phyloP scores from a whole-genome alignment of 257 asterid species.

The Ajuga chamaepitys region DNA sequence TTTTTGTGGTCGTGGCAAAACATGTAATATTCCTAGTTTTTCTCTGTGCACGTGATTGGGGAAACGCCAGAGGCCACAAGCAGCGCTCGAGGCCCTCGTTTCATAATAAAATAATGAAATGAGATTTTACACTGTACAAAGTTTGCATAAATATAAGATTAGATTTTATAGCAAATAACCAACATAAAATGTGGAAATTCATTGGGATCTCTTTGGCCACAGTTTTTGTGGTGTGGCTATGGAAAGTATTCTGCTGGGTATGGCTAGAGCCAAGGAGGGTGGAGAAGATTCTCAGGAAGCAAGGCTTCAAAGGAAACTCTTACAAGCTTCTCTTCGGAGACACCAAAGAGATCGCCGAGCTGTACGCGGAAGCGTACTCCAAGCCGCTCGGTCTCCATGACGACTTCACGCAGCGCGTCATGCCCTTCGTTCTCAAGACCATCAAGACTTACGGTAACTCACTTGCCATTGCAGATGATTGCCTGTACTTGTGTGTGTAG shows the following conservation, averaged over 20 bases:
- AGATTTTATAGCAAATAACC: not conserved
- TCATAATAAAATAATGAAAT: too few species aligned
- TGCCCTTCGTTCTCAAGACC: conserved; percentile 34
- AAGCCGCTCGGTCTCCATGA: conserved; percentile 23
- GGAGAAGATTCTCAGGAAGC: conserved; percentile 15
- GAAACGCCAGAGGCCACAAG: too few species aligned
- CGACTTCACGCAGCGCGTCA: conserved; percentile 22
- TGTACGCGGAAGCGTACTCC: conserved; percentile 19
- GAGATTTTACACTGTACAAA: too few species aligned
- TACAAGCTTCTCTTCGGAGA: conserved; percentile 22
- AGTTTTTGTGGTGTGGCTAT: conserved; percentile 15
- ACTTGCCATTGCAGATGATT: too few species aligned
- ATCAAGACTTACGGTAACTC: conserved; percentile 20
- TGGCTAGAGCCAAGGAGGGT: conserved; percentile 18
- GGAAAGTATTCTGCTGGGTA: conserved; percentile 12
- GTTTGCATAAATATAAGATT: not conserved
- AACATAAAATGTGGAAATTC: conserved; percentile 7
- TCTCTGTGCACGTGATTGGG: too few species aligned
- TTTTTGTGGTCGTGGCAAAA: too few species aligned
- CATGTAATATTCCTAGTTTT: too few species aligned
- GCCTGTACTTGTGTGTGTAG: too few species aligned
- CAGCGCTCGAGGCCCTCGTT: too few species aligned
- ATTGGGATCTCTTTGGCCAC: not conserved
- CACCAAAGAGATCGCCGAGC: conserved; percentile 1
- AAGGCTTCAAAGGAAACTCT: conserved; percentile 25